Evolutionary conservation across 2,329 filamentous ascomycete genomes (phyloP), one percentile per base, ranked within the genome.

Genomic region (Podosphaera leucotricha): DNA sequence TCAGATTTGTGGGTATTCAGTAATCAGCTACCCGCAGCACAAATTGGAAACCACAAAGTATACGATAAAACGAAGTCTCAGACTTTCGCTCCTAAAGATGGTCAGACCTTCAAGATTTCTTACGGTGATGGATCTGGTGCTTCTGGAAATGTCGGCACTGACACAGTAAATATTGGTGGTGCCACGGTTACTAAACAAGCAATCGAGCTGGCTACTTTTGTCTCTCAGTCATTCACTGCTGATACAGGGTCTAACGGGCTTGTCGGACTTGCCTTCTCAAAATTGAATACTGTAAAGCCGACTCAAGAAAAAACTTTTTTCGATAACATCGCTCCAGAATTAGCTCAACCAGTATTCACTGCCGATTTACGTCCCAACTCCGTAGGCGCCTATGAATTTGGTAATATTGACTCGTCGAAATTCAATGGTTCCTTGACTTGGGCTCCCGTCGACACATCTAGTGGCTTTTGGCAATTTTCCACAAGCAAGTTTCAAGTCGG

Each of bases 391-490:
- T 74, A 72, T 59, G 64, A 70, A 52, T 75, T 74, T 49, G 71
- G 71, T 41, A 68, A 59, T 58, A 69, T 74, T 50, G 66, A 75
- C 59, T 51, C 46, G 16, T 58, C 59, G 47, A 67, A 67, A 53
- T 72, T 70, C 64, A 67, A 64, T 2, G 71, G 71, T 41, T 47
- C 56, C 24, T 65, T 76, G 51, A 60, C 59, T 48, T 76, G 71
- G 58, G 60, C 64, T 18, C 47, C 60, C 20, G 64, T 71, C 50
- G 62, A 68, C 56, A 63, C 55, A 49, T 59, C 56, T 47, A 58
- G 66, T 15, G 69, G 69, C 22, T 74, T 66, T 61, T 76, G 71
- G 71, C 61, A 65, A 45, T 71, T 73, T 47, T 66, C 70, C 47
- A 63, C 62, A 44, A 66, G 65, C 49, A 61, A 64, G 38, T 59